Conservation (phyloP, 129 eudicot genomes). For the Calendula officinalis region DNA sequence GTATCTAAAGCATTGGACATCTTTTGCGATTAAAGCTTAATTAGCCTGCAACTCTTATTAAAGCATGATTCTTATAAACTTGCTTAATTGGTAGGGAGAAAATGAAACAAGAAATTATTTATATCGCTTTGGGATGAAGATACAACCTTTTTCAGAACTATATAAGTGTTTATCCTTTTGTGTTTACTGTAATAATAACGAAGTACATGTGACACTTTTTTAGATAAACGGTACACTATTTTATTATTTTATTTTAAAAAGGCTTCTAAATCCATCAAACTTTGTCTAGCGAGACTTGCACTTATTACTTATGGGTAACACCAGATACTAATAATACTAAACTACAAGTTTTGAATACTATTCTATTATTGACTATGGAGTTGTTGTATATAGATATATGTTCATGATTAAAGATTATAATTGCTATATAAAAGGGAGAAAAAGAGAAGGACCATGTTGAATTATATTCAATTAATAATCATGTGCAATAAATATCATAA, state of each 20-base stretch:
- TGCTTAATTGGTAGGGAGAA: neutral
- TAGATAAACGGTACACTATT: neutral
- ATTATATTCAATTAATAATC: conserved; percentile 14
- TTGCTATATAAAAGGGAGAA: conserved; percentile 4
- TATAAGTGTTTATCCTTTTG: neutral
- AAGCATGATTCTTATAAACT: neutral
- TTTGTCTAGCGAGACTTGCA: too few relatives aligned
- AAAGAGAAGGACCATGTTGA: conserved; percentile 22
- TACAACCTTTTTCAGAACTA: neutral
- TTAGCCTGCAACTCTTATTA: neutral
- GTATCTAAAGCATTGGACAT: neutral
- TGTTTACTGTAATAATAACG: neutral
- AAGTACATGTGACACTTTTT: neutral
- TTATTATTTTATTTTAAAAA: too few relatives aligned
- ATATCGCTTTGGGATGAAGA: too few relatives aligned
- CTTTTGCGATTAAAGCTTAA: conserved; percentile 2
- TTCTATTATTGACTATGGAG: conserved; percentile 25
- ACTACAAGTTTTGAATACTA: too few relatives aligned
- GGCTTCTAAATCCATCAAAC: too few relatives aligned
- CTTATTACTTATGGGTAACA: too few relatives aligned
- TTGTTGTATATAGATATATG: neutral
- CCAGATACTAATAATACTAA: too few relatives aligned
- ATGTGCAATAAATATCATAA: conserved; percentile 22
- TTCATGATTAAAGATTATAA: conserved; percentile 27
- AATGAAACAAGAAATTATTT: neutral